Conservation (phyloP, 1,284 basidiomycete genomes). For the Moniliophthora roreri region DNA sequence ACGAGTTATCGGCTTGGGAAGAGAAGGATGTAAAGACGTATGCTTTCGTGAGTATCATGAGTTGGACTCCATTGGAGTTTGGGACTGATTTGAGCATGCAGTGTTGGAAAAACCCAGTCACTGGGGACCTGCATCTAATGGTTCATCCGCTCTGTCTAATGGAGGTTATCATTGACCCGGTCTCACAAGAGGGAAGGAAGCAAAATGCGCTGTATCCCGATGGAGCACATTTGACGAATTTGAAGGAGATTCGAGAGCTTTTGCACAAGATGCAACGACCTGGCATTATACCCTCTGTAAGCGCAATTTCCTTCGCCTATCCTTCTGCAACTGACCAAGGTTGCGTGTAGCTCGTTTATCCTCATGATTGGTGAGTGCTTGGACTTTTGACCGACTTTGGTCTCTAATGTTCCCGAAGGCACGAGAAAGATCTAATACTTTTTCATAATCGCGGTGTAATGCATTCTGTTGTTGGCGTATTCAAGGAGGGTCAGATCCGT, state of each 20-base stretch:
- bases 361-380: slow-evolving; percentile 50
- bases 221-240: slow-evolving; percentile 62
- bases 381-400: not conserved
- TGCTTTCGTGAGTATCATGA: slow-evolving; percentile 63
- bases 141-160: slow-evolving; percentile 59
- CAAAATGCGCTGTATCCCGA: slow-evolving; percentile 62
- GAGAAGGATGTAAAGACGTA: slow-evolving; percentile 65
- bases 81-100: too few species aligned
- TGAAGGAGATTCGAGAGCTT: slow-evolving; percentile 59
- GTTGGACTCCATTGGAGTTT: too few species aligned
- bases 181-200: slow-evolving; percentile 46
- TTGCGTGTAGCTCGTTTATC: slow-evolving; percentile 48
- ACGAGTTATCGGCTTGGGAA: slow-evolving; percentile 66
- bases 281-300: slow-evolving; percentile 61
- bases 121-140: slow-evolving; percentile 68
- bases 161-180: slow-evolving; percentile 52
- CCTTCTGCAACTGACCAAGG: not conserved
- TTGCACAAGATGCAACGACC: slow-evolving; percentile 75
- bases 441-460: slow-evolving; percentile 72
- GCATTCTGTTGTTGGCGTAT: slow-evolving; percentile 71
- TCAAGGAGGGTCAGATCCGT: slow-evolving; percentile 60
- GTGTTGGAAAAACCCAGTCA: slow-evolving; percentile 82
- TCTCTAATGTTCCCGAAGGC: slow-evolving; percentile 26
- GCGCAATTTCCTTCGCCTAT: not conserved
- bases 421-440: slow-evolving; percentile 63